Evolutionary conservation across 163 green algal genomes (phyloP), one percentile per base, ranked within the genome.

Genomic region (Prototheca wickerhamii): DNA sequence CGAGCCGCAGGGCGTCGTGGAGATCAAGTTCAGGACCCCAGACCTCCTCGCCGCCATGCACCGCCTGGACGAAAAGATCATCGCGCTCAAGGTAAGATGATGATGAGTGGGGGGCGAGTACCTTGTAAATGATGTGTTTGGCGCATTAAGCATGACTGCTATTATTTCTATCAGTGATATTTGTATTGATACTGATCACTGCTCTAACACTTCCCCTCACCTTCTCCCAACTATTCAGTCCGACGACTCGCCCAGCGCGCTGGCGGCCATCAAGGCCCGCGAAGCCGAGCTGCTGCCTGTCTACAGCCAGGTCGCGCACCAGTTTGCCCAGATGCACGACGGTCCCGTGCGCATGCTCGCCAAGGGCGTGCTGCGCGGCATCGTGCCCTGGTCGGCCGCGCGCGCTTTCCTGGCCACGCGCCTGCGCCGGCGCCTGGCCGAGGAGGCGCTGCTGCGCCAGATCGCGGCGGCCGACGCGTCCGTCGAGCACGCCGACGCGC

Each of bases 281-380:
- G 89, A 95, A 80, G 58, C 76, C 30, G 55, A 65, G 58, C 82
- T 96, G 73, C 75, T 97, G 78, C 91, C 91, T 8, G 78, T 93
- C 28, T 99, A 99, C 76, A 81, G 80, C 50, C 84, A 93, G 71
- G 79, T 97, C 43, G 94, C 94, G 15, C 65, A 91, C 50, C 71
- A 83, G 37, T 99, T 98, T 83, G 94, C 94, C 2, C 72, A 95
- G 76, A 93, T 98, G 86, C 94, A 99, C 73, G 94, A 98, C 82
- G 95, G 86, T 15, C 87, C 89, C 0, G 74, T 82, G 31, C 84
- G 94, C 73, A 98, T 99, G 93, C 64, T 83, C 34, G 87, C 89
- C 64, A 95, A 95, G 81, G 88, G 92, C 44, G 84, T 95, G 35
- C 74, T 99, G 33, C 66, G 70, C 8, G 84, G 80, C 62, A 82